Percentiles rank a stretch among this genome's conserved stretches.
Conservation (phyloP, 768 basidiomycete species). For the Gloeophyllum trabeum region DNA sequence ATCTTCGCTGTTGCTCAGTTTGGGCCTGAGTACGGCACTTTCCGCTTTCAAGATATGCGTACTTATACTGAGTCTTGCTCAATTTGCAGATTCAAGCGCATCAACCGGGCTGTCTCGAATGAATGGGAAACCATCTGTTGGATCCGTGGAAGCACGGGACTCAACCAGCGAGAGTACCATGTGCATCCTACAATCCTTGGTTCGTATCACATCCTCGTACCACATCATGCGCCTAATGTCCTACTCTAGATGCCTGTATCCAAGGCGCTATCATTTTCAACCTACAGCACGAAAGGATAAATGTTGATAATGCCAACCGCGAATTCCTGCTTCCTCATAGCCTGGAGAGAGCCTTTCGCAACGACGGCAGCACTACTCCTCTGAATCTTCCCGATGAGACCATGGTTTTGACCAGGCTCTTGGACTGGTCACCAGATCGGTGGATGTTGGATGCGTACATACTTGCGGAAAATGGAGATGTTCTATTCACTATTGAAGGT, state of each 20-base stretch:
- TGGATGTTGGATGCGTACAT: background rate
- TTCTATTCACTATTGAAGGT: constrained; percentile 1
- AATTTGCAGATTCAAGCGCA: constrained; percentile 5
- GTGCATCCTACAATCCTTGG: constrained; percentile 26
- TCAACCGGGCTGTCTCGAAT: constrained; percentile 1
- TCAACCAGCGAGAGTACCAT: constrained; percentile 11
- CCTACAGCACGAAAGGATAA: constrained; percentile 3
- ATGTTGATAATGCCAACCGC: background rate
- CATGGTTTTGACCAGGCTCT: background rate
- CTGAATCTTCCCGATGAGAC: background rate
- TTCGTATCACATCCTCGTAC: constrained; percentile 22
- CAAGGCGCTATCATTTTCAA: background rate
- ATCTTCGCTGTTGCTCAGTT: constrained; percentile 3
- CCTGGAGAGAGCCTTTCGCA: background rate
- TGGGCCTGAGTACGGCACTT: constrained; percentile 1
- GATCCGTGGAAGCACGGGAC: constrained; percentile 2
- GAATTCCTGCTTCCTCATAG: background rate
- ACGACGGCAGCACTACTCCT: background rate
- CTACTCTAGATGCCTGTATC: constrained; percentile 3
- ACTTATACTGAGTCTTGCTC: background rate
- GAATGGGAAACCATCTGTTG: constrained; percentile 3
- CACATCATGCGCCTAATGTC: background rate
- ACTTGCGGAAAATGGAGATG: background rate
- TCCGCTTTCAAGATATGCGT: background rate
- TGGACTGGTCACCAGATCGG: background rate